These are phyloP conservation scores for Ceratocystis albifundus DNA, from an alignment of 2,329 filamentous ascomycete genomes.

Conservation along the genomic window DNA sequence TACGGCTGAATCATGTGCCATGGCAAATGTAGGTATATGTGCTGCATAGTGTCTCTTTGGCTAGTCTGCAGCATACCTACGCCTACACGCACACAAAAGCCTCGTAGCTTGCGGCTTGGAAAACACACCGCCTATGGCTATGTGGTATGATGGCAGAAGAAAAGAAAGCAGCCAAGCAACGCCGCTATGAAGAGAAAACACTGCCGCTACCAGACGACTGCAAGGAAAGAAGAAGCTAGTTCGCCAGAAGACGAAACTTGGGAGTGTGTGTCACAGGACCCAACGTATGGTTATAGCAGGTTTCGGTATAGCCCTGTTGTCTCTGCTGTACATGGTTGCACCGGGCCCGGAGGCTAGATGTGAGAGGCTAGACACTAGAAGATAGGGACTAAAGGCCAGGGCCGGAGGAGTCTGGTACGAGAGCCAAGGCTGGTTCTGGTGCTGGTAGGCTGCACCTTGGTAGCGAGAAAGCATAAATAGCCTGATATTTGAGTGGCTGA, in stretches of 20 bases:
- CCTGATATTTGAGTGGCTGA: neutral
- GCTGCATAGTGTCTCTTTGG: neutral
- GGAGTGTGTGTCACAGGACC: neutral
- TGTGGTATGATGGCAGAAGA: neutral
- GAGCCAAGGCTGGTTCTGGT: neutral
- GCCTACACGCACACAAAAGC: too few relatives aligned
- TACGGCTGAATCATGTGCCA: neutral
- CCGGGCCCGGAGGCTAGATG: neutral
- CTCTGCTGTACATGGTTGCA: constrained; percentile 3
- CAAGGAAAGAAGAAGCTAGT: neutral
- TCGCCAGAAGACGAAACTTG: neutral
- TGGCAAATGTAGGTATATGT: neutral
- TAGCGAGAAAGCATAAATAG: constrained; percentile 3
- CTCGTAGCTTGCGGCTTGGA: neutral
- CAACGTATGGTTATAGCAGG: neutral
- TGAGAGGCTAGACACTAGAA: neutral
- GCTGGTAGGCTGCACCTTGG: neutral
- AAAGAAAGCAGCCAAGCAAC: neutral
- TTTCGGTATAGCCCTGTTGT: constrained; percentile 13
- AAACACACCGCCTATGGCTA: neutral
- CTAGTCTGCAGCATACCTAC: neutral
- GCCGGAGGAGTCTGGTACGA: too few relatives aligned
- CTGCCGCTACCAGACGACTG: neutral
- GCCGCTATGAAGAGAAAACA: neutral
- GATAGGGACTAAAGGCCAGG: neutral